phyloP scores from a whole-genome alignment of 352 stramenopile genomes.

The Aphanomyces astaci region DNA sequence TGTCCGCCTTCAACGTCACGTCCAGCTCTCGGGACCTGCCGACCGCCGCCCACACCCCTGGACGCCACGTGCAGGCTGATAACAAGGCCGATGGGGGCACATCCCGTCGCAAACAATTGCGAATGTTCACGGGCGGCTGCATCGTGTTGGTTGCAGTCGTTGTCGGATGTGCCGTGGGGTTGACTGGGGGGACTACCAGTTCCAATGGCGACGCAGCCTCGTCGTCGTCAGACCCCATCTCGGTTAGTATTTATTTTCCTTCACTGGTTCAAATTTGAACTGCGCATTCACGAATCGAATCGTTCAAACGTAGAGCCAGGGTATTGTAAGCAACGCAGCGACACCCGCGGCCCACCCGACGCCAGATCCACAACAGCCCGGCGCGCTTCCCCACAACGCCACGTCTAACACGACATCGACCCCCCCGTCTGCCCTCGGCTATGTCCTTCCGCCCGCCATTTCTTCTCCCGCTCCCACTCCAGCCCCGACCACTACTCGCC shows the following conservation, averaged over 20 bases:
- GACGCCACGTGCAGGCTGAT: background rate
- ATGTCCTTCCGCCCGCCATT: background rate
- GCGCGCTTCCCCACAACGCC: background rate
- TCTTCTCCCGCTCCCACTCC: background rate
- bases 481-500: background rate
- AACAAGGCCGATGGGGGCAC: background rate
- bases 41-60: background rate
- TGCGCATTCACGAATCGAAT: too few relatives aligned
- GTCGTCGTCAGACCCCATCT: background rate
- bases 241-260: too few relatives aligned
- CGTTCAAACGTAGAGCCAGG: background rate
- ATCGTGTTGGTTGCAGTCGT: background rate
- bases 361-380: background rate
- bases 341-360: background rate
- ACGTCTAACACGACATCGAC: too few relatives aligned
- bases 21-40: background rate
- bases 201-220: background rate
- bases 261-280: too few relatives aligned
- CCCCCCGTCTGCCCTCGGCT: background rate
- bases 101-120: background rate
- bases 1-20: background rate
- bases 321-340: too few relatives aligned
- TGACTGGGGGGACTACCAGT: background rate
- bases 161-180: background rate
- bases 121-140: background rate